These are phyloP conservation scores for Lactuca saligna DNA, from an alignment of 129 eudicot species.

Conservation along the genomic window DNA sequence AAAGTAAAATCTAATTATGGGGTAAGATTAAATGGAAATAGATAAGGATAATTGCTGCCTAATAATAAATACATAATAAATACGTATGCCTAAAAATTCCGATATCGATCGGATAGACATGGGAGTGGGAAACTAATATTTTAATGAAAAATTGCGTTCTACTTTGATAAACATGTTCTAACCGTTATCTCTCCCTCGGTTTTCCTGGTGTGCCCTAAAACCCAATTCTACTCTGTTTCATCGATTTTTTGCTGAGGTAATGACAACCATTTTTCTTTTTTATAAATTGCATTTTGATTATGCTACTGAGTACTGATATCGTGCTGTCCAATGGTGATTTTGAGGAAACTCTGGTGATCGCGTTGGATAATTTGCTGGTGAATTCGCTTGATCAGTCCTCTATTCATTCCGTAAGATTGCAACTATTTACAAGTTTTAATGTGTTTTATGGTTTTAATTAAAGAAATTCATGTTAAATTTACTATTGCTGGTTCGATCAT, in stretches of 20 bases:
- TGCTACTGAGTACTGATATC: background rate
- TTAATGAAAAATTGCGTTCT: too few species aligned
- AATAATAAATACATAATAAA: too few species aligned
- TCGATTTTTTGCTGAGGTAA: conserved; percentile 20
- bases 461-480: background rate
- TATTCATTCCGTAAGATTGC: conserved; percentile 2
- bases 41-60: too few species aligned
- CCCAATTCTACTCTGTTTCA: conserved; percentile 15
- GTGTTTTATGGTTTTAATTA: background rate
- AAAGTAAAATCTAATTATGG: too few species aligned
- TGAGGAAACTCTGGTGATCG: conserved; percentile 14
- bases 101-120: too few species aligned
- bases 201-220: conserved; percentile 25
- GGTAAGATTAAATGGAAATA: too few species aligned
- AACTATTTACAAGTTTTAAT: background rate
- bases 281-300: background rate
- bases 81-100: too few species aligned
- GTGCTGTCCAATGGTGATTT: background rate
- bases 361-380: conserved; percentile 13
- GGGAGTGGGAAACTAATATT: too few species aligned
- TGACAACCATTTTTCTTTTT: background rate
- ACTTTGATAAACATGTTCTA: background rate
- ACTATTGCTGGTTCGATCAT: background rate
- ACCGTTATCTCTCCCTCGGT: conserved; percentile 7
- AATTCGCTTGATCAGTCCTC: conserved; percentile 1